Evolutionary conservation across 306 rosid genomes (phyloP).

Genomic region (Fagus crenata): DNA sequence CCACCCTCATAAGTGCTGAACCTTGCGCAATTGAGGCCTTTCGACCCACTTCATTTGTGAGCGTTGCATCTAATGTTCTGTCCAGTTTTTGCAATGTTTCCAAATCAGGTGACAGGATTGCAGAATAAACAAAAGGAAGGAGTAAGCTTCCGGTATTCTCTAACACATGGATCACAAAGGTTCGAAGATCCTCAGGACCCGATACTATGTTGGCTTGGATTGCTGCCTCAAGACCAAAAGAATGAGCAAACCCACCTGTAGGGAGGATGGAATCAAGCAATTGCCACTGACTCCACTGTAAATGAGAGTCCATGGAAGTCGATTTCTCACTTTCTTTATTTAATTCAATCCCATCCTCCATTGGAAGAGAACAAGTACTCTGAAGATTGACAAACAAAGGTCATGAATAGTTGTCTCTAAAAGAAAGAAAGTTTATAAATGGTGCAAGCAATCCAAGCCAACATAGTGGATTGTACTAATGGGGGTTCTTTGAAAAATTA

Average conservation of each 20-base stretch:
- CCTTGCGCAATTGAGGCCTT: slow-evolving; percentile 84
- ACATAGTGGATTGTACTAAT: too few relatives aligned
- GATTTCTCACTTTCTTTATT: slow-evolving; percentile 19
- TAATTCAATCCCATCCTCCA: slow-evolving; percentile 35
- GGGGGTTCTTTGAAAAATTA: background rate
- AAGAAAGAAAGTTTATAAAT: background rate
- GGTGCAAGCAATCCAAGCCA: too few relatives aligned
- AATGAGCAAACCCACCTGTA: slow-evolving; percentile 91
- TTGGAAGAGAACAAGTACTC: slow-evolving; percentile 21
- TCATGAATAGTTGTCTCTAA: background rate
- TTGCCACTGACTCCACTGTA: slow-evolving; percentile 80
- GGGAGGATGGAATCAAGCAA: slow-evolving; percentile 80
- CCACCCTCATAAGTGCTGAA: slow-evolving; percentile 82
- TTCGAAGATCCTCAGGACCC: slow-evolving; percentile 56
- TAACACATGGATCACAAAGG: slow-evolving; percentile 58
- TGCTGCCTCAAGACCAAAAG: slow-evolving; percentile 84
- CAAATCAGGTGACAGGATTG: slow-evolving; percentile 52
- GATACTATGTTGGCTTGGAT: slow-evolving; percentile 65
- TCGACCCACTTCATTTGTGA: slow-evolving; percentile 73
- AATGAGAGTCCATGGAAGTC: slow-evolving; percentile 33
- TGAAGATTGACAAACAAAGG: background rate
- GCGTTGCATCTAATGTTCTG: slow-evolving; percentile 62
- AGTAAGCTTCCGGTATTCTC: slow-evolving; percentile 84
- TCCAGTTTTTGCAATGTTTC: slow-evolving; percentile 65
- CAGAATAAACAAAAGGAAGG: slow-evolving; percentile 75